Evolutionary conservation across 768 basidiomycete genomes (phyloP).

Genomic region (Suillus plorans): DNA sequence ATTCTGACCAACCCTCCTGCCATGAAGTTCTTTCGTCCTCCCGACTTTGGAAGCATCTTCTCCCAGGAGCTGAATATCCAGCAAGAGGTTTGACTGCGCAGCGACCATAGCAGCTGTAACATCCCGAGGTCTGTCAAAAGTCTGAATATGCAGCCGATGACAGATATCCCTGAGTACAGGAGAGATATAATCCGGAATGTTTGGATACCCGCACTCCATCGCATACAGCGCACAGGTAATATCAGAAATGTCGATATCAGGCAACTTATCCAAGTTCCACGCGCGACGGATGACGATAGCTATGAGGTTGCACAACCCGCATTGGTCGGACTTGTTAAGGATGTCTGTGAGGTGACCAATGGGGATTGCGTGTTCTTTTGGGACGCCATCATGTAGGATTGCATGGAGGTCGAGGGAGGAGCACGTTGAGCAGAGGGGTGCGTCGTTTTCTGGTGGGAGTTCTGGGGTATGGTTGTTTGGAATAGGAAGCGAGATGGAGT

Average conservation of each 20-base stretch:
- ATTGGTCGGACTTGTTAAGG: constrained; percentile 4
- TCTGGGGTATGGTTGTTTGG: neutral
- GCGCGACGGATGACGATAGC: constrained; percentile 1
- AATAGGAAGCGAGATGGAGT: neutral
- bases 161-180: neutral
- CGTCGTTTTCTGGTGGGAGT: neutral
- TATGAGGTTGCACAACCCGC: constrained; percentile 5
- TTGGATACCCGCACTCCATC: neutral
- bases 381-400: constrained; percentile 6
- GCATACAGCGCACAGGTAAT: neutral
- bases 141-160: constrained; percentile 5
- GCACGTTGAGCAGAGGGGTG: constrained; percentile 9
- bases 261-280: constrained; percentile 1
- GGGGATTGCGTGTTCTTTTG: neutral
- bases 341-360: constrained; percentile 5
- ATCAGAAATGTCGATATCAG: neutral
- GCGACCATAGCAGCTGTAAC: neutral
- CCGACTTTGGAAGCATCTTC: constrained; percentile 5
- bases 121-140: neutral
- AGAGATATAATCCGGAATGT: neutral
- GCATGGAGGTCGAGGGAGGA: constrained; percentile 3
- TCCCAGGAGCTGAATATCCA: constrained; percentile 10
- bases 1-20: constrained; percentile 8
- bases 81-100: neutral
- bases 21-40: constrained; percentile 8